These are phyloP conservation scores for Lactarius pseudohatsudake DNA, from an alignment of 768 basidiomycete species.

Conservation along the genomic window DNA sequence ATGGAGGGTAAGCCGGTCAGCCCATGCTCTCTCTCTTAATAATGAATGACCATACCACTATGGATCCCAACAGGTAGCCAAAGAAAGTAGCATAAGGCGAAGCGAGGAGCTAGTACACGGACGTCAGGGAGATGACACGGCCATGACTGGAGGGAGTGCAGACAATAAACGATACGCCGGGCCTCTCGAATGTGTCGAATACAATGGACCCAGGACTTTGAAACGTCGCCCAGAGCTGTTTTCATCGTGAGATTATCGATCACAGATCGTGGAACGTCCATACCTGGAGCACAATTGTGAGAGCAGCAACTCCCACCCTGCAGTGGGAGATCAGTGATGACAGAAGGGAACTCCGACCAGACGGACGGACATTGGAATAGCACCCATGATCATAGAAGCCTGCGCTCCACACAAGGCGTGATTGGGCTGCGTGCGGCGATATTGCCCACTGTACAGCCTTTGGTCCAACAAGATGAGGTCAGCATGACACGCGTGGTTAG, in stretches of 20 bases:
- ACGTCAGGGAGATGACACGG: slow-evolving; percentile 18
- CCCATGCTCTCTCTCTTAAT: not conserved
- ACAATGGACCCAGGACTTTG: slow-evolving; percentile 30
- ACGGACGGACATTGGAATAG: slow-evolving; percentile 50
- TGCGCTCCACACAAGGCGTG: slow-evolving; percentile 48
- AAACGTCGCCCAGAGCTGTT: slow-evolving; percentile 41
- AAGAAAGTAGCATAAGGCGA: slow-evolving; percentile 46
- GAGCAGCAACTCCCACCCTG: slow-evolving; percentile 45
- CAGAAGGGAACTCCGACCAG: slow-evolving; percentile 4
- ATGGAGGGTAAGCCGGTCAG: not conserved
- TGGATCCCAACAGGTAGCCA: slow-evolving; percentile 41
- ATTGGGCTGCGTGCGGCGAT: slow-evolving; percentile 33
- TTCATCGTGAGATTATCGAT: not conserved
- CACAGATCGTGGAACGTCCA: not conserved
- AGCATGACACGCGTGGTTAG: not conserved
- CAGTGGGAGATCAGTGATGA: slow-evolving; percentile 12
- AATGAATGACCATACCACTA: slow-evolving; percentile 13
- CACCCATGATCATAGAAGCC: slow-evolving; percentile 52
- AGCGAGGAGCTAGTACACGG: slow-evolving; percentile 36
- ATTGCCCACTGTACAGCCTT: slow-evolving; percentile 40
- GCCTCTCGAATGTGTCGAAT: slow-evolving; percentile 33
- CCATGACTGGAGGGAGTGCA: not conserved
- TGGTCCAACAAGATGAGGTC: not conserved
- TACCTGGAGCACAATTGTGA: slow-evolving; percentile 45
- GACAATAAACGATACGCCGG: slow-evolving; percentile 33